Evolutionary conservation across 1,284 basidiomycete genomes (phyloP), one percentile per base, ranked within the genome.

Genomic region (Pseudozyma tsukubaensis): DNA sequence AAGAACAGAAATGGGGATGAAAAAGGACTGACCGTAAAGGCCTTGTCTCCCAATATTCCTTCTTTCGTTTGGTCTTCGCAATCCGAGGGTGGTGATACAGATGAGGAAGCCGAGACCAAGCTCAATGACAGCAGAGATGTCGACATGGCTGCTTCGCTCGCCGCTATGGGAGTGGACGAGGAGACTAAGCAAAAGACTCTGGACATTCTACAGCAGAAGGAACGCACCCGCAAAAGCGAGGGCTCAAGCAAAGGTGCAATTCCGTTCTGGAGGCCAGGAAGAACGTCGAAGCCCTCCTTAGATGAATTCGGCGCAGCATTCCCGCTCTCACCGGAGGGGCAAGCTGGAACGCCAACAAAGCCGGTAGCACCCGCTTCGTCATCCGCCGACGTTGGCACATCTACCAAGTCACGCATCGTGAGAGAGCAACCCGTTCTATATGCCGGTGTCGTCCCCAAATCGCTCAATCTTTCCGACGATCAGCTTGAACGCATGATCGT

Each of bases 31-130:
- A 68, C 65, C 34, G 71, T 73, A 4, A 56, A 40, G 14, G 71
- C 57, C 4, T 37, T 73, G 39, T 73, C 71, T n/a, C 71, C 71
- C 2, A 61, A 64, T 18, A 68, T 73, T 18, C 65, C 71, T 11
- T 73, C 71, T 7, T 68, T 53, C 42, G 9, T 73, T 16, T 73
- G 71, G 71, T 73, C 71, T 13, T 68, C 65, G 16, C 64, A 64
- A 42, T 73, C 71, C 6, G 71, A 73, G 14, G 56, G 50, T 1
- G 54, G 11, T n/a, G 47, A 50, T 12, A 36, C 59, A 16, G 64
- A 72, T 6, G 60, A 61, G 21, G 59, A 65, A 8, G 8, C 2
- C 24, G 35, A 43, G 9, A 8, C 10, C 8, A 9, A 34, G 1
- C 12, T 19, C 7, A 1, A 16, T 11, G 47, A 54, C 9, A 14